phyloP scores from a whole-genome alignment of 208 protist species.

The Leishmania braziliensis region DNA sequence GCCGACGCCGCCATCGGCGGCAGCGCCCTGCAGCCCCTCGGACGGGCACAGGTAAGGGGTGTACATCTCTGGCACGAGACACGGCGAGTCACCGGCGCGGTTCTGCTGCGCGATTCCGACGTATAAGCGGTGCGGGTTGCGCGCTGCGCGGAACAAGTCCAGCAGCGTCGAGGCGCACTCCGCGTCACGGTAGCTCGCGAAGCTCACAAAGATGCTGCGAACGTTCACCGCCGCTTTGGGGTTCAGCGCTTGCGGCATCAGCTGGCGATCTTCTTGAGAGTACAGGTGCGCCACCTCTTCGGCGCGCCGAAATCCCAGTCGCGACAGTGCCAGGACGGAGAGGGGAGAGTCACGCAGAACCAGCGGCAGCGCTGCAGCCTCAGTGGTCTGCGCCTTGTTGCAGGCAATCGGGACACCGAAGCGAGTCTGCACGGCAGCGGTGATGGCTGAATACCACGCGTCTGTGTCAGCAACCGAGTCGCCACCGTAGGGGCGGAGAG shows the following conservation, averaged over 20 bases:
- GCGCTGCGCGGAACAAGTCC: conserved; percentile 68
- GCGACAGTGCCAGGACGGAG: conserved; percentile 19
- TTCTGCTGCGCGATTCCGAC: conserved; percentile 90
- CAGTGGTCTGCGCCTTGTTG: background rate
- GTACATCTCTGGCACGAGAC: conserved; percentile 42
- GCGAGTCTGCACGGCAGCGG: conserved; percentile 30
- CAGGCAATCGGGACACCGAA: conserved; percentile 9
- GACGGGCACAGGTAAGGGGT: conserved; percentile 24
- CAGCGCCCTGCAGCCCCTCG: background rate
- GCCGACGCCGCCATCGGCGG: background rate
- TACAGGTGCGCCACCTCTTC: conserved; percentile 21
- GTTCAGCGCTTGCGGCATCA: conserved; percentile 20
- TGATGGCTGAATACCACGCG: conserved; percentile 58
- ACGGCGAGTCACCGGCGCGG: conserved; percentile 40
- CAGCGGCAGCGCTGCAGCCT: background rate
- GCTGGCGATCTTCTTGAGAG: conserved; percentile 9
- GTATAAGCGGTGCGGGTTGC: conserved; percentile 68
- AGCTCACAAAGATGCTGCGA: conserved; percentile 85
- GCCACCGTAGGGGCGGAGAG: conserved; percentile 32
- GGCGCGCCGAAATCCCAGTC: conserved; percentile 5
- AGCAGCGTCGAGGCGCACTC: conserved; percentile 81
- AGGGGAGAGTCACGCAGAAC: conserved; percentile 12
- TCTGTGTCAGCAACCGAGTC: conserved; percentile 32
- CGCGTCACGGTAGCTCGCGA: conserved; percentile 89
- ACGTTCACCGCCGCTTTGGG: conserved; percentile 14